Conservation (phyloP, 306 rosid genomes). For the Medicago ruthenica region DNA sequence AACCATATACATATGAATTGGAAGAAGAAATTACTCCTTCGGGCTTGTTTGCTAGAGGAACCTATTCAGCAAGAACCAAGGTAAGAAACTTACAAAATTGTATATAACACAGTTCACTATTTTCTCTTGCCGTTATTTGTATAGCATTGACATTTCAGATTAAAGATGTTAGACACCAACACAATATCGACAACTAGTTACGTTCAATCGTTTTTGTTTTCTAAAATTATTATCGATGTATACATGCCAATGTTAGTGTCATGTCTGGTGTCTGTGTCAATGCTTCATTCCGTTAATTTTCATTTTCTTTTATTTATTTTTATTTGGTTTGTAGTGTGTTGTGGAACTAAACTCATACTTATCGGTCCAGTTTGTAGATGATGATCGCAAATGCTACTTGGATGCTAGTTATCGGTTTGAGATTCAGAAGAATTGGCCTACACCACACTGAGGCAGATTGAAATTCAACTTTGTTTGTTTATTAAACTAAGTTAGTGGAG, state of each 20-base stretch:
- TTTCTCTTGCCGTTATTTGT: background rate
- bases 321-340: background rate
- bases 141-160: background rate
- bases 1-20: slow-evolving; percentile 69
- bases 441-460: slow-evolving; percentile 49
- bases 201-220: background rate
- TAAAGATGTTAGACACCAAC: background rate
- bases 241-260: background rate
- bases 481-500: slow-evolving; percentile 33
- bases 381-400: slow-evolving; percentile 87
- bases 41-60: slow-evolving; percentile 82
- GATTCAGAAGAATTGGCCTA: slow-evolving; percentile 84
- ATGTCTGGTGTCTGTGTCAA: background rate
- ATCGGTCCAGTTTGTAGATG: slow-evolving; percentile 78
- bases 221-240: background rate
- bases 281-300: background rate
- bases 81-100: slow-evolving; percentile 49
- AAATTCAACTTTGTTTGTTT: slow-evolving; percentile 47
- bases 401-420: slow-evolving; percentile 79
- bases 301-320: background rate
- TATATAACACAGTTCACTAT: background rate
- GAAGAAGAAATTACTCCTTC: slow-evolving; percentile 88
- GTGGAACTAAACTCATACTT: slow-evolving; percentile 8
- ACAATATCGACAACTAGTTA: background rate
- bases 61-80: slow-evolving; percentile 81